Percentiles rank a stretch among this genome's conserved stretches.
phyloP scores from a whole-genome alignment of 768 basidiomycete genomes.

The Mycena epipterygia region DNA sequence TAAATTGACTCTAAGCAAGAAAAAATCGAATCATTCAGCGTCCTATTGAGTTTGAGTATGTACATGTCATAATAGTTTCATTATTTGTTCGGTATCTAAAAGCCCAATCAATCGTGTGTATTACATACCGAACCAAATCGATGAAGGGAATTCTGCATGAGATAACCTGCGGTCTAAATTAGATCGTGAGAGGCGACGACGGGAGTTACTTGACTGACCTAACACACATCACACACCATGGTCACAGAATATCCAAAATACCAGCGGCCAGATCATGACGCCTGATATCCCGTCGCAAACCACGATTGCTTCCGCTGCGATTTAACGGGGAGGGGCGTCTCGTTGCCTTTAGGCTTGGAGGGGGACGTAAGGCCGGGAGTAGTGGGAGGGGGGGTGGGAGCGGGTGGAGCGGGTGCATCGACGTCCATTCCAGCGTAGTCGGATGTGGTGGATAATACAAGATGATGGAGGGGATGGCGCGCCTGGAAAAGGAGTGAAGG shows the following conservation, averaged over 20 bases:
- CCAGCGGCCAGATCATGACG: background rate
- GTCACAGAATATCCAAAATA: background rate
- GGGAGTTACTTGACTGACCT: conserved; percentile 13
- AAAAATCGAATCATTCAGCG: background rate
- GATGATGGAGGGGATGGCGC: conserved; percentile 36
- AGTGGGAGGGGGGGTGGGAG: conserved; percentile 21
- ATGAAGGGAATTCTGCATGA: conserved; percentile 4
- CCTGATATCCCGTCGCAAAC: conserved; percentile 29
- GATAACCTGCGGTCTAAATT: conserved; percentile 13
- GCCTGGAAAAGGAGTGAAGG: conserved; percentile 32
- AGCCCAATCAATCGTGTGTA: conserved; percentile 10
- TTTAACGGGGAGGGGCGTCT: conserved; percentile 35
- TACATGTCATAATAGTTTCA: conserved; percentile 19
- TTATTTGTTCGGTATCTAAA: conserved; percentile 7
- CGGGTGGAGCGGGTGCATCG: conserved; percentile 22
- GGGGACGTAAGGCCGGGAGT: conserved; percentile 19
- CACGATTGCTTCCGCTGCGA: conserved; percentile 38
- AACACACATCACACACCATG: conserved; percentile 25
- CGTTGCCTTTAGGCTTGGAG: conserved; percentile 31
- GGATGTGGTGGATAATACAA: conserved; percentile 21
- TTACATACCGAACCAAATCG: background rate
- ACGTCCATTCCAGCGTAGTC: conserved; percentile 31
- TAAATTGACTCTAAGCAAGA: too few species aligned
- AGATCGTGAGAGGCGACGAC: background rate
- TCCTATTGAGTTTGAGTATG: conserved; percentile 11